Conservation (phyloP, 345 rosid genomes). For the Orychophragmus violaceus region DNA sequence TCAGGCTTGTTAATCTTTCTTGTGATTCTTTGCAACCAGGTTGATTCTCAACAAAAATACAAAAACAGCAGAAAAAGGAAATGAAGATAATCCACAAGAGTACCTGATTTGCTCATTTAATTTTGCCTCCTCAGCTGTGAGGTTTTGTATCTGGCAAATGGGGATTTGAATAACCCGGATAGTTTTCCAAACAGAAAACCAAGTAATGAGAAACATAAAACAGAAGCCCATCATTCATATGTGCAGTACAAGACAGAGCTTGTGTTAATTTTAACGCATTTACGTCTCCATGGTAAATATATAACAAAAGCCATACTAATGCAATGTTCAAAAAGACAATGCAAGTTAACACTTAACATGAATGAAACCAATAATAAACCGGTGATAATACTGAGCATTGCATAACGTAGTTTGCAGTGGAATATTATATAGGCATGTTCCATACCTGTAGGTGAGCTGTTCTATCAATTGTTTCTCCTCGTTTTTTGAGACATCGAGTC, state of each 20-base stretch:
- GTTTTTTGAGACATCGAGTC: slow-evolving; percentile 81
- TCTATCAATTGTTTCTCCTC: slow-evolving; percentile 69
- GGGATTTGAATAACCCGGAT: neutral
- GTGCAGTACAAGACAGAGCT: neutral
- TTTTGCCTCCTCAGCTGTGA: slow-evolving; percentile 54
- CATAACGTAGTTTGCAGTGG: slow-evolving; percentile 5
- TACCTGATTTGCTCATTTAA: slow-evolving; percentile 37
- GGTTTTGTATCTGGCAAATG: slow-evolving; percentile 46
- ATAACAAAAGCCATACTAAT: too few species aligned
- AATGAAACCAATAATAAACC: too few species aligned
- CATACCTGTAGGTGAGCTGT: slow-evolving; percentile 78
- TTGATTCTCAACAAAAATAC: slow-evolving; percentile 28
- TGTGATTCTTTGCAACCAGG: slow-evolving; percentile 70
- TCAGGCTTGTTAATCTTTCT: slow-evolving; percentile 73
- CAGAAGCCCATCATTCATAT: neutral
- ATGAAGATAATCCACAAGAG: neutral
- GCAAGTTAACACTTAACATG: too few species aligned
- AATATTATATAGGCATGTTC: slow-evolving; percentile 1
- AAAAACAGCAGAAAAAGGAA: neutral
- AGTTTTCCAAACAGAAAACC: neutral
- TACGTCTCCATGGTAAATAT: too few species aligned
- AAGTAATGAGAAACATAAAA: neutral
- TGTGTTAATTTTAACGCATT: too few species aligned
- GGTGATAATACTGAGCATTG: slow-evolving; percentile 6
- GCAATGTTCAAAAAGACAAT: too few species aligned